Evolutionary conservation across 2,329 filamentous ascomycete species (phyloP), one percentile per base, ranked within the genome.

Genomic region (Oidium heveae): DNA sequence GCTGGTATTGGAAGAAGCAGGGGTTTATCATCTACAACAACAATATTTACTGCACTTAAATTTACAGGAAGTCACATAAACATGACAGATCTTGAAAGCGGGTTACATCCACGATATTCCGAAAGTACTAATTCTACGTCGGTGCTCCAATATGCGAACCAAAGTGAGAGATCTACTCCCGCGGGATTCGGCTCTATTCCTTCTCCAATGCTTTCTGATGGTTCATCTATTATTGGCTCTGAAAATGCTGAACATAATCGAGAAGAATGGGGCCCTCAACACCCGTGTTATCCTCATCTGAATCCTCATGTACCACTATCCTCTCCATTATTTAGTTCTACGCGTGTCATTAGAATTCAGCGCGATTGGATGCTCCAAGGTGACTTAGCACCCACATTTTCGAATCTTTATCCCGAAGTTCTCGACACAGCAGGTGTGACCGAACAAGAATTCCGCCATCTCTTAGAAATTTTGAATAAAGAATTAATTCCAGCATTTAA

Each of bases 331-430:
- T 86, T 86, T 63, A 68, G 74, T 49, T 79, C 74, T 7, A 98
- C 91, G 1, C 82, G 89, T 55, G 84, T 98, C 59, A 95, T 98
- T 62, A 82, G 91, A 16, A 82, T 98, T 58, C 80, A 82, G 56
- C 77, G 91, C 44, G 91, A 98, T 67, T 98, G 88, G 84, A 81
- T 96, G 68, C 68, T 88, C 33, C 77, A 81, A 57, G 91, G 89
- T 37, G 91, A 98, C 66, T 71, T 94, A 32, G 89, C 88, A 1
- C 91, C 91, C 0, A 86, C 88, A 0, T 96, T 93, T 65, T 91
- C 86, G 16, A 95, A 96, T 62, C 72, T 95, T 2, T 98, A 98
- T 63, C 91, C 91, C 0, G 91, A 98, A 65, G 94, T 98, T 56
- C 72, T 98, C 8, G 88, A 95, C 60, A 86, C 87, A 0, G 78